Base-by-base conservation (phyloP, 2,329 filamentous ascomycete genomes). In the Blastomyces silverae region DNA sequence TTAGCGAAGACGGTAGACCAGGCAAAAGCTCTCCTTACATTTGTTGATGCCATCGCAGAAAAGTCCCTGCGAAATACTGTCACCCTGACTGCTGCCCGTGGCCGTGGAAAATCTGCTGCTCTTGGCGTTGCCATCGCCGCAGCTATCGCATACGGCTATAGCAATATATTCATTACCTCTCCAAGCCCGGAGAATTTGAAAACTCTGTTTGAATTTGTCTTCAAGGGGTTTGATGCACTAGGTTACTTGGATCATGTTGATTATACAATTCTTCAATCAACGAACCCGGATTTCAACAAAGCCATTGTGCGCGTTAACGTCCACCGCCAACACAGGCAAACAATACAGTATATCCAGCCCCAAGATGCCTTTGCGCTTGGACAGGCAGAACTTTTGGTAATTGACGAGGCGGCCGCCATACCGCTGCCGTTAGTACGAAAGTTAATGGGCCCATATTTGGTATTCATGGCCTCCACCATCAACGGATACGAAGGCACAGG, bases 391-490 rank as follows among this genome's bases (percentile, higher is more conserved):
- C 79, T 99, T 50, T 81, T 99, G 13, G 93, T 99, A 10, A 97
- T 99, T 68, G 94, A 99, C 77, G 94, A 99, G 78, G 94, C 94
- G 20, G 94, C 94, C 15, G 95, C 95, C 1, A 99, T 99, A 67
- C 94, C 95, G 15, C 79, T 99, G 13, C 94, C 94, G 0, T 81
- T 97, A 2, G 94, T 99, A 8, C 85, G 89, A 70, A 97, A 97
- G 78, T 83, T 99, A 52, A 92, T 99, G 86, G 94, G 94, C 0
- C 93, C 93, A 17, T 99, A 99, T 77, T 82, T 99, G 48, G 92
- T 97, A 10, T 99, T 99, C 78, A 97, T 99, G 94, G 92, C 95
- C 0, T 99, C 94, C 0, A 99, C 94, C 1, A 97, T 99, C 79
- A 97, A 97, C 74, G 94, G 94, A 65, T 99, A 99, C 75, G 94